Evolutionary conservation across 2,329 filamentous ascomycete species (phyloP).

Genomic region (Phialemonium atrogriseum): DNA sequence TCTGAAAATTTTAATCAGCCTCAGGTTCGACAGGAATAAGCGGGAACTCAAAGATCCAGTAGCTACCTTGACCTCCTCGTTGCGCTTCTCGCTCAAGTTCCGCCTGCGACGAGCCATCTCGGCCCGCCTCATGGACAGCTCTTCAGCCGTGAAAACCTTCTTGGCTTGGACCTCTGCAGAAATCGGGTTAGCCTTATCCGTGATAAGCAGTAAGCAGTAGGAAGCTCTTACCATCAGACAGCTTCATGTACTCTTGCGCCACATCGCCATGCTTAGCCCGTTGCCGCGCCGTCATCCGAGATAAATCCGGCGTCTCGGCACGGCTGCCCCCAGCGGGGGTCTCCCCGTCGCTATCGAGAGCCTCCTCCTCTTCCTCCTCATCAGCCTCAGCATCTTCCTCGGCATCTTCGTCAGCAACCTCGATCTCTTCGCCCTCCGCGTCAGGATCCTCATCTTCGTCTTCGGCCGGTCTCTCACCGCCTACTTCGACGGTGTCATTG

Average conservation of each 20-base stretch:
- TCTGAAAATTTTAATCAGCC: slow-evolving; percentile 36
- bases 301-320: slow-evolving; percentile 43
- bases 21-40: too few relatives aligned
- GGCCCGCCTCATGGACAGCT: slow-evolving; percentile 52
- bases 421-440: slow-evolving; percentile 29
- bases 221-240: slow-evolving; percentile 45
- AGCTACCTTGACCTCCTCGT: slow-evolving; percentile 54
- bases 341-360: slow-evolving; percentile 26
- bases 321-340: slow-evolving; percentile 29
- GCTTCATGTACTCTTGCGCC: slow-evolving; percentile 47
- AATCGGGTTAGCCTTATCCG: slow-evolving; percentile 13
- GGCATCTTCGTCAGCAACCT: slow-evolving; percentile 30
- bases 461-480: slow-evolving; percentile 18
- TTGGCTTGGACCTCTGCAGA: slow-evolving; percentile 53
- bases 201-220: too few relatives aligned
- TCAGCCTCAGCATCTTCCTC: slow-evolving; percentile 29
- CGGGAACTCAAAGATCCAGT: background rate
- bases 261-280: slow-evolving; percentile 50
- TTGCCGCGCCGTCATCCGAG: slow-evolving; percentile 54
- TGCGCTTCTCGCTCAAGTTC: slow-evolving; percentile 57
- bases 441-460: slow-evolving; percentile 37
- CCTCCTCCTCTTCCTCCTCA: slow-evolving; percentile 29
- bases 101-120: slow-evolving; percentile 54
- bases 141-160: slow-evolving; percentile 53
- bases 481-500: slow-evolving; percentile 34